Percentiles rank a stretch among this genome's conserved stretches.
phyloP scores from a whole-genome alignment of 805 yeast genomes.

The Saccharomycopsis sp. region DNA sequence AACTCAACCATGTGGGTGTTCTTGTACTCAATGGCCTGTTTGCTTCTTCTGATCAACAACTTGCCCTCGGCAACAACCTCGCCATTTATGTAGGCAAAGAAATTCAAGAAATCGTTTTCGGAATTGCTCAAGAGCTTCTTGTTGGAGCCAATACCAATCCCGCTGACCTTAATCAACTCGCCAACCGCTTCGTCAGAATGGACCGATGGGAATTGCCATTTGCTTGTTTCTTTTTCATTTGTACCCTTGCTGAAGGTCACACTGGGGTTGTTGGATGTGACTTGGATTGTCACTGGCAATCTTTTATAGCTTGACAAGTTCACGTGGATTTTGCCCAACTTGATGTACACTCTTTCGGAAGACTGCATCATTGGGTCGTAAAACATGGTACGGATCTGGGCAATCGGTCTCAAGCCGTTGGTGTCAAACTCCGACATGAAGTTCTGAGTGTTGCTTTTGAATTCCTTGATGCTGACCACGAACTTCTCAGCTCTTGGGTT shows the following conservation, averaged over 20 bases:
- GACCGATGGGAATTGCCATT: slow-evolving; percentile 70
- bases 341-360: slow-evolving; percentile 52
- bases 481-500: slow-evolving; percentile 73
- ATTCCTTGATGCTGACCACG: slow-evolving; percentile 64
- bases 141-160: slow-evolving; percentile 37
- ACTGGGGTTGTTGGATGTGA: slow-evolving; percentile 41
- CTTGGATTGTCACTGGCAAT: slow-evolving; percentile 41
- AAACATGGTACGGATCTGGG: slow-evolving; percentile 54
- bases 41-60: slow-evolving; percentile 39
- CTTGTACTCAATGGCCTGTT: slow-evolving; percentile 40
- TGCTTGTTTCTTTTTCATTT: slow-evolving; percentile 40
- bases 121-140: slow-evolving; percentile 24
- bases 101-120: slow-evolving; percentile 44
- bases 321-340: slow-evolving; percentile 41
- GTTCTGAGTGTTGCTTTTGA: slow-evolving; percentile 37
- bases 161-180: slow-evolving; percentile 58
- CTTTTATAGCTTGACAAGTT: slow-evolving; percentile 24
- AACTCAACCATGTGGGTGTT: slow-evolving; percentile 37
- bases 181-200: slow-evolving; percentile 63
- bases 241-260: slow-evolving; percentile 60
- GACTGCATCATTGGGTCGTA: slow-evolving; percentile 55
- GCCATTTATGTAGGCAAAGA: slow-evolving; percentile 57
- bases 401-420: slow-evolving; percentile 41
- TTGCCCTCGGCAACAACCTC: slow-evolving; percentile 50
- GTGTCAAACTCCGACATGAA: slow-evolving; percentile 29